phyloP scores from a whole-genome alignment of 2,329 filamentous ascomycete genomes.

The Neurospora crassa region DNA sequence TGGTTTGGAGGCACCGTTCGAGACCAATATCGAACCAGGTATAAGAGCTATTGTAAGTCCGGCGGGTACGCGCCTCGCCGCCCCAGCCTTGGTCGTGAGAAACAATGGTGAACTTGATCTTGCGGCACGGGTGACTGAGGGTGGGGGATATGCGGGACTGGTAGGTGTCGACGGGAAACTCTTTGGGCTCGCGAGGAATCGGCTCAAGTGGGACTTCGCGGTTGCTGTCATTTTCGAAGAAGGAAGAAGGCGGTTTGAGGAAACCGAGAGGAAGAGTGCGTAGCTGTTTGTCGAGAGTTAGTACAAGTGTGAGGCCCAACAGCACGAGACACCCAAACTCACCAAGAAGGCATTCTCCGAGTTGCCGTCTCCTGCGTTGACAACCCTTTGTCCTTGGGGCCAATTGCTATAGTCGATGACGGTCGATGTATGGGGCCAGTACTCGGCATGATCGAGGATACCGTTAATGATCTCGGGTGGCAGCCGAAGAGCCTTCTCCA shows the following conservation, averaged over 20 bases:
- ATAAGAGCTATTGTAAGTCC: constrained; percentile 39
- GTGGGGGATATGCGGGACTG: constrained; percentile 29
- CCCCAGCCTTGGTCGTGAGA: constrained; percentile 53
- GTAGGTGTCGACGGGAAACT: constrained; percentile 24
- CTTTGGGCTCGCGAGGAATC: constrained; percentile 12
- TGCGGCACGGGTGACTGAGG: constrained; percentile 43
- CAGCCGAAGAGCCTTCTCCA: constrained; percentile 33
- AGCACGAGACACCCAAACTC: constrained; percentile 9
- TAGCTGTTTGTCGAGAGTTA: constrained; percentile 20
- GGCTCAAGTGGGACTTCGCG: constrained; percentile 5
- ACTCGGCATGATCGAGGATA: constrained; percentile 51
- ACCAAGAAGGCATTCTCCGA: constrained; percentile 33
- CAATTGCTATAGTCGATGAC: constrained; percentile 21
- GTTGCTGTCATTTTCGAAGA: constrained; percentile 11
- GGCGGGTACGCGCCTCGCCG: constrained; percentile 20
- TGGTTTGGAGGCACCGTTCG: constrained; percentile 42
- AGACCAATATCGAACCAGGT: constrained; percentile 57
- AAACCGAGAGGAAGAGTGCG: constrained; percentile 33
- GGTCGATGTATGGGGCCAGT: constrained; percentile 45
- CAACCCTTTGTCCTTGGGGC: constrained; percentile 2
- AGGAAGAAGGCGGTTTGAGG: constrained; percentile 20
- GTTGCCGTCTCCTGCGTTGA: constrained; percentile 8
- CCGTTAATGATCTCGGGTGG: constrained; percentile 46
- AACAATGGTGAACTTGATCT: constrained; percentile 49
- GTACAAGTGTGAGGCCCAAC: neutral